Evolutionary conservation across 257 asterid genomes (phyloP).

Genomic region (Nicotiana tomentosiformis): DNA sequence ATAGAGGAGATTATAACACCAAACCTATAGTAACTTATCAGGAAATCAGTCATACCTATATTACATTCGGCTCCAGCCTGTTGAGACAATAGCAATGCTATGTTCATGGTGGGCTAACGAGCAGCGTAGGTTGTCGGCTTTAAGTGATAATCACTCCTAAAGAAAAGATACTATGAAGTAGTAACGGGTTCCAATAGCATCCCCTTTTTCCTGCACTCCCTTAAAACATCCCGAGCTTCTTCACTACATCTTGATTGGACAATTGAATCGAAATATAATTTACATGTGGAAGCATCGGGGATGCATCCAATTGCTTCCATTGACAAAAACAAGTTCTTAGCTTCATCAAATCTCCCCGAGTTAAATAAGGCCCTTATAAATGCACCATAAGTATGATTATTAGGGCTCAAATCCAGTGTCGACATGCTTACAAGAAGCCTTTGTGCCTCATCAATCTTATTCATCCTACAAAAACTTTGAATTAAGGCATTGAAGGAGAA

Average conservation of each 20-base stretch:
- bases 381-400: conserved; percentile 63
- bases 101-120: neutral
- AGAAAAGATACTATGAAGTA: conserved; percentile 13
- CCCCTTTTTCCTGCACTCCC: conserved; percentile 45
- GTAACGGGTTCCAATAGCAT: conserved; percentile 32
- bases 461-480: conserved; percentile 49
- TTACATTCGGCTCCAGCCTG: neutral
- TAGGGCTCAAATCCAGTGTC: conserved; percentile 52
- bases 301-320: conserved; percentile 72
- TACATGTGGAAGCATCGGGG: conserved; percentile 60
- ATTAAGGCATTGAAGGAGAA: conserved; percentile 76
- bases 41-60: neutral
- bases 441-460: conserved; percentile 65
- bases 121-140: neutral
- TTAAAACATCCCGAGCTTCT: conserved; percentile 55
- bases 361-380: conserved; percentile 65
- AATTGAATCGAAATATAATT: conserved; percentile 39
- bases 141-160: neutral
- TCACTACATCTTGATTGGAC: conserved; percentile 42
- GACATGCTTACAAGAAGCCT: conserved; percentile 67
- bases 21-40: neutral
- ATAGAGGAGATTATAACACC: neutral
- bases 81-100: neutral
- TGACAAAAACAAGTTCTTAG: conserved; percentile 47
- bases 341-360: conserved; percentile 57